Percentiles rank a stretch among this genome's conserved stretches.
Conservation (phyloP, 2,329 filamentous ascomycete species). For the Aspergillus sp. region DNA sequence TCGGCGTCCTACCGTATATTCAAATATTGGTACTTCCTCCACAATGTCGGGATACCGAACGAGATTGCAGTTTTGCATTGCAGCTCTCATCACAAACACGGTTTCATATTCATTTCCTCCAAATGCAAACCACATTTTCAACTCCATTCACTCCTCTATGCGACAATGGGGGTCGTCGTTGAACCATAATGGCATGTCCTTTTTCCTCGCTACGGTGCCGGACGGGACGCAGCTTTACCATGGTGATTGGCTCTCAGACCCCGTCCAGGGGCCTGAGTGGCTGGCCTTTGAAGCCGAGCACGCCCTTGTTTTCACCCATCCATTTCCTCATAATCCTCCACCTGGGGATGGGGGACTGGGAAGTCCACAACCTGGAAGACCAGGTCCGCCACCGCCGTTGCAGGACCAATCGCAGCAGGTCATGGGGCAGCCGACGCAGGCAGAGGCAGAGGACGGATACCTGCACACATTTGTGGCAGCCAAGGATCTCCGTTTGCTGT, state of each 20-base stretch:
- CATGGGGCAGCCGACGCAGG: not conserved
- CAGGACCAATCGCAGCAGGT: not conserved
- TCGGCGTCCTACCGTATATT: not conserved
- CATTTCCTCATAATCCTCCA: constrained; percentile 13
- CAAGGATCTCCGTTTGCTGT: constrained; percentile 60
- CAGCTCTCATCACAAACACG: not conserved
- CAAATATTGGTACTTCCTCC: not conserved
- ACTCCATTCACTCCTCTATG: constrained; percentile 69
- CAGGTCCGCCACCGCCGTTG: not conserved
- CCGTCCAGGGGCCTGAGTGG: constrained; percentile 63
- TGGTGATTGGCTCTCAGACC: constrained; percentile 50
- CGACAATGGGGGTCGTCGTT: constrained; percentile 72
- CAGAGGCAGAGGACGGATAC: constrained; percentile 48
- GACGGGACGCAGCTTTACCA: constrained; percentile 68
- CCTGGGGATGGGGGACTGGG: not conserved
- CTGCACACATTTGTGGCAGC: constrained; percentile 66
- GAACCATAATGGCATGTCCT: constrained; percentile 73
- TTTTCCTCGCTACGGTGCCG: constrained; percentile 67
- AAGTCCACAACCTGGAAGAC: not conserved
- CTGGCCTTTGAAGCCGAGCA: constrained; percentile 77
- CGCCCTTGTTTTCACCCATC: constrained; percentile 62
- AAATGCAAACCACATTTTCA: constrained; percentile 69
- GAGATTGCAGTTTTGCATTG: not conserved
- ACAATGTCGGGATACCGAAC: not conserved
- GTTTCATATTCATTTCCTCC: not conserved